Conservation (phyloP, 108 stramenopile species). For the Craspedostauros australis region DNA sequence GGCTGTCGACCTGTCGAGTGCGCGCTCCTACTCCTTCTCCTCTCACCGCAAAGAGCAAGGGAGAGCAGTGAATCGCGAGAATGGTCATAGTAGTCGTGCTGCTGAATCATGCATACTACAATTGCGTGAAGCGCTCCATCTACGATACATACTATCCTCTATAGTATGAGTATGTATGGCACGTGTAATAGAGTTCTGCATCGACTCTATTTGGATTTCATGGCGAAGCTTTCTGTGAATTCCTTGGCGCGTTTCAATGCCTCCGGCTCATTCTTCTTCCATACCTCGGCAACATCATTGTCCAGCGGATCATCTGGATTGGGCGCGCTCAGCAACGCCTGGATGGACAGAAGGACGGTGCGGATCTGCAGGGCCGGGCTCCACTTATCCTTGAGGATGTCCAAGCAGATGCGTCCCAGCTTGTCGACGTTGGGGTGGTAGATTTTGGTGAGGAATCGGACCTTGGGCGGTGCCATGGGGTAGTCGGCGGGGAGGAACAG, state of each 20-base stretch:
- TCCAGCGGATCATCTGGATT: constrained; percentile 99
- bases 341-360: constrained; percentile 89
- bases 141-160: no score
- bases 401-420: constrained; percentile 96
- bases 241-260: constrained; percentile 84
- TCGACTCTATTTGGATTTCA: constrained; percentile 21
- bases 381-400: constrained; percentile 99
- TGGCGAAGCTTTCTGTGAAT: constrained; percentile 88
- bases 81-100: not conserved
- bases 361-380: constrained; percentile 97
- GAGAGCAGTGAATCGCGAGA: not conserved
- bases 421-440: constrained; percentile 99
- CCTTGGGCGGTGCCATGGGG: constrained; percentile 99
- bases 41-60: no score
- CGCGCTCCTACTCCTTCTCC: not conserved
- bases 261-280: constrained; percentile 93
- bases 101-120: not conserved
- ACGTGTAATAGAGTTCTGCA: not conserved
- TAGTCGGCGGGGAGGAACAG: constrained; percentile 97
- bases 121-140: not conserved
- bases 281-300: constrained; percentile 94
- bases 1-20: no score
- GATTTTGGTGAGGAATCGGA: constrained; percentile 98
- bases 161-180: not conserved
- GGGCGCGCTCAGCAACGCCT: constrained; percentile 92